Evolutionary conservation across 2,329 filamentous ascomycete species (phyloP).

Genomic region (Acrodontium crateriforme): DNA sequence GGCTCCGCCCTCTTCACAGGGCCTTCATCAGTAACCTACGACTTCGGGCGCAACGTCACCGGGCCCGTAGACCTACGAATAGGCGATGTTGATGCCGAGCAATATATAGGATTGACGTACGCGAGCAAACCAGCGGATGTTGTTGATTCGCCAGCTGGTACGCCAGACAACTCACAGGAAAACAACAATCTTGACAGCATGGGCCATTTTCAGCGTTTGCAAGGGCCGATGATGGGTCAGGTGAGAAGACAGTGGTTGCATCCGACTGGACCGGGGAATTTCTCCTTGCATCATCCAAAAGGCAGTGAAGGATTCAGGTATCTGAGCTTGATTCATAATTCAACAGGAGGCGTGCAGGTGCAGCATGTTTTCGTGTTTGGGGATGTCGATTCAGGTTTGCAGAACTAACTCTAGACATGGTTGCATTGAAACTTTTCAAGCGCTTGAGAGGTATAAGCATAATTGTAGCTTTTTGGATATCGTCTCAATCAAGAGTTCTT

Average conservation of each 20-base stretch:
- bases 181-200: too few relatives aligned
- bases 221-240: constrained; percentile 27
- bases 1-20: constrained; percentile 24
- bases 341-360: constrained; percentile 25
- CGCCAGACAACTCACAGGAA: too few relatives aligned
- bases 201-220: too few relatives aligned
- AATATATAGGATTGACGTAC: constrained; percentile 31
- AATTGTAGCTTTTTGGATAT: too few relatives aligned
- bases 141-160: too few relatives aligned
- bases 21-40: constrained; percentile 26
- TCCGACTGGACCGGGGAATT: constrained; percentile 24
- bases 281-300: constrained; percentile 31
- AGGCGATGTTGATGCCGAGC: constrained; percentile 19
- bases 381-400: too few relatives aligned
- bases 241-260: constrained; percentile 37
- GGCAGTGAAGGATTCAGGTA: constrained; percentile 42
- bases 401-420: too few relatives aligned
- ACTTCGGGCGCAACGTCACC: constrained; percentile 30
- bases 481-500: too few relatives aligned
- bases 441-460: too few relatives aligned
- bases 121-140: constrained; percentile 33
- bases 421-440: too few relatives aligned
- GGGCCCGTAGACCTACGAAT: constrained; percentile 26
- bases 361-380: constrained; percentile 26
- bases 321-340: constrained; percentile 30